phyloP scores from a whole-genome alignment of 768 basidiomycete genomes.

The Xerocomellus amylosporus region DNA sequence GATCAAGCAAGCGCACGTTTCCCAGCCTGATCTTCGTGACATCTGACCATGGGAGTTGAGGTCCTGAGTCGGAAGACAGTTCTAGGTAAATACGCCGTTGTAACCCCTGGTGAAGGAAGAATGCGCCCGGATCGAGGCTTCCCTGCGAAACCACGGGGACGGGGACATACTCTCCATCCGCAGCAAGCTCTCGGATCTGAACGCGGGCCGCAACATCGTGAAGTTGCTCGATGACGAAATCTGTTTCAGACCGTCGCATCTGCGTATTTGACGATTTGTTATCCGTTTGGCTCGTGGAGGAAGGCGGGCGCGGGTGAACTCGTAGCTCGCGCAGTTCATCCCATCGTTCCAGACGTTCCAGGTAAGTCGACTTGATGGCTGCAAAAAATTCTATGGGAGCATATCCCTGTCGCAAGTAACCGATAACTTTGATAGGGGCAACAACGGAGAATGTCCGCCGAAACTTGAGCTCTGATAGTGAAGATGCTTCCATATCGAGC shows the following conservation, averaged over 20 bases:
- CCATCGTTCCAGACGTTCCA: conserved; percentile 90
- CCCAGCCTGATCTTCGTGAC: conserved; percentile 75
- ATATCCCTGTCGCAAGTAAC: conserved; percentile 71
- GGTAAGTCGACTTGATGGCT: conserved; percentile 71
- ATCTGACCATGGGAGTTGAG: conserved; percentile 83
- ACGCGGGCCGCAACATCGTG: conserved; percentile 92
- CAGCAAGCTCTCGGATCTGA: conserved; percentile 82
- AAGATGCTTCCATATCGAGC: conserved; percentile 68
- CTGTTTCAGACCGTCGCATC: conserved; percentile 91
- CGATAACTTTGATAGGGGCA: conserved; percentile 67
- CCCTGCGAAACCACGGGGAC: conserved; percentile 79
- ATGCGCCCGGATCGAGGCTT: conserved; percentile 76
- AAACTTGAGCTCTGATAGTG: conserved; percentile 79
- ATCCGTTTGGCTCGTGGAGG: conserved; percentile 32
- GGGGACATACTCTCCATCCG: conserved; percentile 79
- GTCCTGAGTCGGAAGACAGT: conserved; percentile 84
- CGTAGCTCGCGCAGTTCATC: conserved; percentile 87
- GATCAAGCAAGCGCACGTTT: conserved; percentile 81
- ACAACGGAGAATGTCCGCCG: conserved; percentile 79
- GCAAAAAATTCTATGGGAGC: conserved; percentile 92
- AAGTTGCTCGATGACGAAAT: conserved; percentile 81
- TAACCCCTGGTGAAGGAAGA: conserved; percentile 89
- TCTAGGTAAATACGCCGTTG: conserved; percentile 79
- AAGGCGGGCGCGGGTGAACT: conserved; percentile 39
- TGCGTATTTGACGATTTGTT: conserved; percentile 45